A percentile compares a stretch with the other conserved stretches of the same genome.
Conservation (phyloP, 2,329 filamentous ascomycete genomes). For the Tolypocladium endophyticum region DNA sequence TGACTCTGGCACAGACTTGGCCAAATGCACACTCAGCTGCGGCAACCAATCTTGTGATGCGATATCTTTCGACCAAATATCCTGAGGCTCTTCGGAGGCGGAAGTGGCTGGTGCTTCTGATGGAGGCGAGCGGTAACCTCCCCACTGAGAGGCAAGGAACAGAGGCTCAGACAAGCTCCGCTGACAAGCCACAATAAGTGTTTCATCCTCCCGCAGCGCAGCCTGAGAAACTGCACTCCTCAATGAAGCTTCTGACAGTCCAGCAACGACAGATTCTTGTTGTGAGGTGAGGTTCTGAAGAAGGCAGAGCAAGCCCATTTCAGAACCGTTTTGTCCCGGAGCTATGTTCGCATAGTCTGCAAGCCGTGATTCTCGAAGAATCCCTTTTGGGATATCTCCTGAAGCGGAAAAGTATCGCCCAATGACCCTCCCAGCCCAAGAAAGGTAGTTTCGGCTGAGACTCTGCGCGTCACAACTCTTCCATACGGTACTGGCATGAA, state of each 20-base stretch:
- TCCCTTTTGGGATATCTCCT: conserved; percentile 52
- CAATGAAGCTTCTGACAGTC: conserved; percentile 50
- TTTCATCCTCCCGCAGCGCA: conserved; percentile 32
- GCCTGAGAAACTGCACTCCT: conserved; percentile 47
- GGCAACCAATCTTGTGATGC: conserved; percentile 47
- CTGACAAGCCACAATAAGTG: conserved; percentile 38
- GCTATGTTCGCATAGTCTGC: conserved; percentile 36
- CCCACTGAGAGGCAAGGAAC: conserved; percentile 45
- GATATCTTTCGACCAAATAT: conserved; percentile 26
- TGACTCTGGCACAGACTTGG: conserved; percentile 47
- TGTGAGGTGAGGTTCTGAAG: conserved; percentile 52
- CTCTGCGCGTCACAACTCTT: conserved; percentile 58
- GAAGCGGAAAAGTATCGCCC: conserved; percentile 75
- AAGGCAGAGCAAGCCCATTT: conserved; percentile 50
- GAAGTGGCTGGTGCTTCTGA: conserved; percentile 29
- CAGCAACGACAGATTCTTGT: conserved; percentile 43
- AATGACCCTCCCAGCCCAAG: conserved; percentile 79
- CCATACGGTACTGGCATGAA: conserved; percentile 60
- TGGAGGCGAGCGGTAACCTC: conserved; percentile 40
- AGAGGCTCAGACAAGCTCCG: conserved; percentile 41
- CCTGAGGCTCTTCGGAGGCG: conserved; percentile 7
- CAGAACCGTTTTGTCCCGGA: conserved; percentile 43
- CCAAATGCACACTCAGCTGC: conserved; percentile 50
- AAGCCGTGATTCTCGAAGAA: conserved; percentile 50
- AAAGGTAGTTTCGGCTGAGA: conserved; percentile 57